phyloP scores from a whole-genome alignment of 306 rosid species.

The Cucurbita moschata region DNA sequence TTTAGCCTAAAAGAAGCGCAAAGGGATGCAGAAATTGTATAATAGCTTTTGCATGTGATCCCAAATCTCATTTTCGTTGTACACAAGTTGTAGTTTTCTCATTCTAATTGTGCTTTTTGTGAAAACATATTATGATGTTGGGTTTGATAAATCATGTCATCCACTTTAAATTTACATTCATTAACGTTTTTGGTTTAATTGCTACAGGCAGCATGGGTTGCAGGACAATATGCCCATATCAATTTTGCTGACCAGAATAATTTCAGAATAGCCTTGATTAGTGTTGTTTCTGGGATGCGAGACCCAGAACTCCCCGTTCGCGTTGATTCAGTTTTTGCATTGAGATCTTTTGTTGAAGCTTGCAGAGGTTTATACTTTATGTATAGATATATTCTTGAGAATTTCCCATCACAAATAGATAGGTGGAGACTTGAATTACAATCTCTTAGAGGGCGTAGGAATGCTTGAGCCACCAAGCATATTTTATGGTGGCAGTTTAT shows the following conservation, averaged over 20 bases:
- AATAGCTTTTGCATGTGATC: background rate
- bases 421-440: background rate
- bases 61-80: background rate
- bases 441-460: background rate
- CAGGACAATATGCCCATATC: constrained; percentile 85
- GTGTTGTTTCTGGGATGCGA: constrained; percentile 82
- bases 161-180: background rate
- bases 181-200: background rate
- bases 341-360: constrained; percentile 92
- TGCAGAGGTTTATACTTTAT: constrained; percentile 44
- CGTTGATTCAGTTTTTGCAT: constrained; percentile 86
- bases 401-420: background rate
- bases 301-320: constrained; percentile 95
- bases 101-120: background rate
- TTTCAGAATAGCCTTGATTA: constrained; percentile 72
- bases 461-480: background rate
- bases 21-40: background rate
- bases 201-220: constrained; percentile 92
- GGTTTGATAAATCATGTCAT: background rate
- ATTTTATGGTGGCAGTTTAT: background rate
- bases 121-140: background rate
- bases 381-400: background rate
- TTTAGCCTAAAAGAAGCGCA: background rate
- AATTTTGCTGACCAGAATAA: constrained; percentile 75
- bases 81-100: background rate